Conservation (phyloP, 768 basidiomycete genomes). For the Leccinum pellstonianum region DNA sequence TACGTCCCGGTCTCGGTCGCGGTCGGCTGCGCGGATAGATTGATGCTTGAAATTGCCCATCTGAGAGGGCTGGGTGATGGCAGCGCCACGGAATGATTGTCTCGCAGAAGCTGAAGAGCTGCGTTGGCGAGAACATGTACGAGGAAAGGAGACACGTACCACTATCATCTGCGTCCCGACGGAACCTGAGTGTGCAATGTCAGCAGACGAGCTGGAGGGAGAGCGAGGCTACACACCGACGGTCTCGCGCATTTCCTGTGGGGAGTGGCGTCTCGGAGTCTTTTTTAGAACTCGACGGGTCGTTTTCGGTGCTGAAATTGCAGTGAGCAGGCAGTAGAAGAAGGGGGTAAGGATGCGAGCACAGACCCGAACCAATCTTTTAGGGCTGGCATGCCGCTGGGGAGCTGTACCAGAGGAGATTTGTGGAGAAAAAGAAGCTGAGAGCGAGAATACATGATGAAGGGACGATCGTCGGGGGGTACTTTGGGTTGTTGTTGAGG, state of each 20-base stretch:
- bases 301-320: constrained; percentile 46
- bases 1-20: constrained; percentile 46
- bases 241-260: constrained; percentile 56
- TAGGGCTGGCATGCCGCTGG: constrained; percentile 74
- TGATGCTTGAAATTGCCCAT: constrained; percentile 95
- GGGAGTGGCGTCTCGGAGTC: constrained; percentile 58
- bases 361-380: constrained; percentile 89
- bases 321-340: constrained; percentile 19
- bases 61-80: constrained; percentile 77
- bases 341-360: constrained; percentile 14
- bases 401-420: constrained; percentile 73
- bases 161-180: constrained; percentile 74
- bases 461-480: constrained; percentile 35
- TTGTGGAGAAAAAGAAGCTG: constrained; percentile 67
- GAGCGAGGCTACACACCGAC: constrained; percentile 48
- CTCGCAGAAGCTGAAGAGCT: constrained; percentile 51
- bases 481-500: constrained; percentile 10
- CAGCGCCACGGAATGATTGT: constrained; percentile 63
- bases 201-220: neutral
- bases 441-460: constrained; percentile 66
- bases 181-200: constrained; percentile 49
- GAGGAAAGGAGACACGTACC: constrained; percentile 40
- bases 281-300: constrained; percentile 45
- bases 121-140: constrained; percentile 5
- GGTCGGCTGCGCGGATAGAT: constrained; percentile 67